Percentiles rank a stretch among this genome's conserved stretches.
Conservation (phyloP, 331 rosid species). For the Rhamnella rubrinervis region DNA sequence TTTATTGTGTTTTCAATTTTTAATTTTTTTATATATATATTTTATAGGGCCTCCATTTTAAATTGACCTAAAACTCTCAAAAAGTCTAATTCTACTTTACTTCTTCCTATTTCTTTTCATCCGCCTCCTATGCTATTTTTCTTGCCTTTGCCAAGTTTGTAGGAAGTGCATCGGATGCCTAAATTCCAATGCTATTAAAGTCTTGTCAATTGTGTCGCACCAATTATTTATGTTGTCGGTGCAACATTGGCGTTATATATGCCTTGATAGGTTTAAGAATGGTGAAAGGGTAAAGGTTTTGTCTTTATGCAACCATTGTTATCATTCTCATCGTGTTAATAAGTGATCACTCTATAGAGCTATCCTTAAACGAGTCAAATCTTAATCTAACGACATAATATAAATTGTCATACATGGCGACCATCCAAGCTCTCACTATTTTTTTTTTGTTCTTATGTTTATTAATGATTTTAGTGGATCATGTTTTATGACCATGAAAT, state of each 20-base stretch:
- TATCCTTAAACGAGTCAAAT: constrained; percentile 28
- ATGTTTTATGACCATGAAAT: too few species aligned
- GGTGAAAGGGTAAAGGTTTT: constrained; percentile 59
- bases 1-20: too few species aligned
- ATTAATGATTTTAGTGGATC: too few species aligned
- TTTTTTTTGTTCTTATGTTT: too few species aligned
- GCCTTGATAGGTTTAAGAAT: constrained; percentile 59
- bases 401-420: constrained; percentile 12
- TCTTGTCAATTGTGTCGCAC: constrained; percentile 50
- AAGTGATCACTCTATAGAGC: constrained; percentile 75
- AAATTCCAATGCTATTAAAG: constrained; percentile 35
- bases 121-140: too few species aligned
- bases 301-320: constrained; percentile 55
- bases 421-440: not conserved
- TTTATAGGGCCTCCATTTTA: too few species aligned
- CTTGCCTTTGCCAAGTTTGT: too few species aligned
- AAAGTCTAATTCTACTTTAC: too few species aligned
- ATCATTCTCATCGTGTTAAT: constrained; percentile 70
- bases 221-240: constrained; percentile 23
- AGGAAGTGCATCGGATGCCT: constrained; percentile 35
- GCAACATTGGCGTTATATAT: constrained; percentile 64
- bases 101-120: too few species aligned
- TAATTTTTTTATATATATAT: too few species aligned
- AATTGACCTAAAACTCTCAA: too few species aligned
- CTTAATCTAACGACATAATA: constrained; percentile 18